Base-by-base conservation (phyloP, 2,329 filamentous ascomycete genomes). In the Albifimbria verrucaria region DNA sequence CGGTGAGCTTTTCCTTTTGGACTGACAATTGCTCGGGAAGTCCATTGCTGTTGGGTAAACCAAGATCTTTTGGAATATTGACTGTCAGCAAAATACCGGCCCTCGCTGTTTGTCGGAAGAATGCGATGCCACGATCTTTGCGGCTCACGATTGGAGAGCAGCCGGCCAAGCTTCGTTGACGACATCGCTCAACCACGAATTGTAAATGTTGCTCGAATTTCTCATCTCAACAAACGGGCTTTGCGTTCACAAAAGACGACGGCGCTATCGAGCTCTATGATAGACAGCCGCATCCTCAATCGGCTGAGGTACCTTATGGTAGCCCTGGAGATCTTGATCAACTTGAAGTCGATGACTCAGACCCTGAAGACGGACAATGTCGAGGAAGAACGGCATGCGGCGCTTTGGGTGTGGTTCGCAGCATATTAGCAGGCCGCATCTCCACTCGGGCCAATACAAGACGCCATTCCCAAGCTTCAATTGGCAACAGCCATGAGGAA, bases 401-500 rank as follows among this genome's bases (percentile, higher is more conserved):
- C 47, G 72, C 75, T 0, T 65, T 83, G 11, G 72, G 72, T 26
- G 67, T 68, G 3, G 73, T 83, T 26, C 76, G 72, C 36, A 72
- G 68, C 6, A 76, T 69, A 42, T 62, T 82, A 17, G 70, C 72
- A 52, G 71, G 72, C 44, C 77, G 74, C 36, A 66, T 81, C 6
- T 80, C 79, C 2, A 69, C 75, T 22, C 75, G 77, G 20, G 70
- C 68, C 4, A 66, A 73, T 7, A 60, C 63, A 2, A 75, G 71
- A 45, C 64, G 72, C 25, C 70, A 68, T 32, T 73, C 75, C 2
- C 72, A 68, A 28, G 68, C 69, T 4, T 73, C 73, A 17, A 65
- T 75, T 26, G 74, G 77, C 12, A 73, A 71, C 48, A 80, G 75
- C 46, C 71, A 80, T 22, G 79, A 82, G 55, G 79, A 82, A 57